These are phyloP conservation scores for Arachnomyces sp. DNA, from an alignment of 2,329 filamentous ascomycete genomes.

Conservation along the genomic window DNA sequence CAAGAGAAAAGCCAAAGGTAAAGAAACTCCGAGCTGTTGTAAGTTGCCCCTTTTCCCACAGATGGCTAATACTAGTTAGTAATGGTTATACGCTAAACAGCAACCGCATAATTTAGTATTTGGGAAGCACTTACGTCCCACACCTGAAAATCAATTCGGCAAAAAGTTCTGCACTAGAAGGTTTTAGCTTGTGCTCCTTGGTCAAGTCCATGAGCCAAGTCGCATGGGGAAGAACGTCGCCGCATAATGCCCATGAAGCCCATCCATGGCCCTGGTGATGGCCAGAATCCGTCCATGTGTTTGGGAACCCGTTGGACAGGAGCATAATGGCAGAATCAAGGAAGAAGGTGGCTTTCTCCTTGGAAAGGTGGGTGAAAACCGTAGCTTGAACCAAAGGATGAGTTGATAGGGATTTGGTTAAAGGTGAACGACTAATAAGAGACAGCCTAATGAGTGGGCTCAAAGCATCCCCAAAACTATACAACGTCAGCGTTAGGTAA, in stretches of 20 bases:
- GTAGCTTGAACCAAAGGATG: constrained; percentile 6
- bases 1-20: constrained; percentile 16
- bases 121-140: constrained; percentile 15
- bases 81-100: neutral
- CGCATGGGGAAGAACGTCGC: constrained; percentile 19
- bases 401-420: constrained; percentile 1
- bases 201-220: constrained; percentile 16
- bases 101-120: neutral
- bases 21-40: constrained; percentile 17
- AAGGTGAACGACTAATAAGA: constrained; percentile 1
- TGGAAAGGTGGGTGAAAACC: neutral
- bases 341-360: neutral
- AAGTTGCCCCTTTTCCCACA: constrained; percentile 27
- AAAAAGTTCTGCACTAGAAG: constrained; percentile 12
- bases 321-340: constrained; percentile 3
- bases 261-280: constrained; percentile 5
- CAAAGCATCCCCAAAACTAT: constrained; percentile 7
- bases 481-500: neutral
- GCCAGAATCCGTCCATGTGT: constrained; percentile 5
- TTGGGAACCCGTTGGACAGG: constrained; percentile 3
- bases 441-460: constrained; percentile 5
- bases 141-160: constrained; percentile 20
- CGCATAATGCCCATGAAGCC: constrained; percentile 4
- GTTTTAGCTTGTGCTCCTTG: constrained; percentile 11
- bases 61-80: constrained; percentile 18